Evolutionary conservation across 768 basidiomycete genomes (phyloP).

Genomic region (Leccinum disarticulatum): DNA sequence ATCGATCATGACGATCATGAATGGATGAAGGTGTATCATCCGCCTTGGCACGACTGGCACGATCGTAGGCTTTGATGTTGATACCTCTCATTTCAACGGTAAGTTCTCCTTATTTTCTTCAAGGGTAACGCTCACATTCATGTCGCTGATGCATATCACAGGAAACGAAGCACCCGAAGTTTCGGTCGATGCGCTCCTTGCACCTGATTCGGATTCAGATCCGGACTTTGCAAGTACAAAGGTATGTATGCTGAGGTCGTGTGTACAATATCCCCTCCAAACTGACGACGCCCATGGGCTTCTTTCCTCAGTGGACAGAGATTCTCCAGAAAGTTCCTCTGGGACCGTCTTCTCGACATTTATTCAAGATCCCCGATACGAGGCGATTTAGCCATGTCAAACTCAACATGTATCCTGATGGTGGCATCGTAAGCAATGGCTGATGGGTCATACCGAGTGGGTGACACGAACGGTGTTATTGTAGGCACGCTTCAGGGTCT

Average conservation of each 20-base stretch:
- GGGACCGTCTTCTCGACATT: constrained; percentile 83
- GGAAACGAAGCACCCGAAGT: constrained; percentile 87
- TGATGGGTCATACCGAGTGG: neutral
- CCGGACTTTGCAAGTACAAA: constrained; percentile 45
- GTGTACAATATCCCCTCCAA: neutral
- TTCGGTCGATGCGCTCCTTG: constrained; percentile 64
- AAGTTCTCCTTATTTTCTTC: constrained; percentile 16
- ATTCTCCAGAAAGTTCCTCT: constrained; percentile 74
- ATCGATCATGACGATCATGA: neutral
- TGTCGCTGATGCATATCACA: constrained; percentile 25
- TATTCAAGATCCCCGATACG: constrained; percentile 71
- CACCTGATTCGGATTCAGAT: constrained; percentile 43
- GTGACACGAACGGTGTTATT: constrained; percentile 3
- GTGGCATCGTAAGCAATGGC: constrained; percentile 70
- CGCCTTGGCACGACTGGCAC: constrained; percentile 76
- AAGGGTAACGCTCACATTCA: neutral
- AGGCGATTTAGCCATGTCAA: constrained; percentile 73
- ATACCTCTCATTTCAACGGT: constrained; percentile 95
- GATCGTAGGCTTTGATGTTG: constrained; percentile 85
- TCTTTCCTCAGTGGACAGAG: constrained; percentile 63
- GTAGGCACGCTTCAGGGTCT: constrained; percentile 90
- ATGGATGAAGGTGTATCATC: constrained; percentile 90
- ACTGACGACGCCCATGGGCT: neutral
- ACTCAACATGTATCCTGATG: constrained; percentile 95
- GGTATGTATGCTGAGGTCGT: constrained; percentile 40